Base-by-base conservation (phyloP, 768 basidiomycete species). In the Trichaptum fuscoviolaceum region DNA sequence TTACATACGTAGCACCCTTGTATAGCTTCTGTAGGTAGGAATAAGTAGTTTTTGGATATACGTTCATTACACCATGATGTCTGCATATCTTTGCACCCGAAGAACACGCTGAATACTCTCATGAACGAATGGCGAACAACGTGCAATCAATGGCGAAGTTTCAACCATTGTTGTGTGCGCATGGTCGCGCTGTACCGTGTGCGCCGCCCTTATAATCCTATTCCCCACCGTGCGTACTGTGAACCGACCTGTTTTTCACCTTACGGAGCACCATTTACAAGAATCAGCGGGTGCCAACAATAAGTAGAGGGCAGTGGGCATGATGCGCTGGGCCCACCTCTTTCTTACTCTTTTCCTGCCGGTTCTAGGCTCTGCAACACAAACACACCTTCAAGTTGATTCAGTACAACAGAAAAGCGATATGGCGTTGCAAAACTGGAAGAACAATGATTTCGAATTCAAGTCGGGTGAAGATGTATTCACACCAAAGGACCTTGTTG, bases 401-500 rank as follows among this genome's bases (percentile, higher is more conserved):
- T 12, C 2, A 12, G 6, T 15, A 5, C 10, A 4, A 12, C 42
- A 52, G 42, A 52, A 12, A 15, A 15, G 6, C 3, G 20, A 12
- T 4, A 52, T 52, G 42, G 42, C 42, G 3, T 20, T 52, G 42
- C 12, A 15, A 12, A 52, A 52, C 42, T 52, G 42, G 59, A 61
- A 61, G 25, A 15, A 9, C 59, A 17, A 63, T 26, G 80, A 82
- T 35, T 92, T 90, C 73, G 74, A 77, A 10, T 83, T 92, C 75
- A 88, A 84, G 71, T 78, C 86, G 63, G 85, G 82, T 1, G 68
- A 80, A 2, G 83, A 86, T 70, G 76, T 87, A 58, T 87, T 94
- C 76, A 82, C 88, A 5, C 93, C 92, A 0, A 82, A 85, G 74
- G 84, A 92, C 72, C 78, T 95, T 73, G 82, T 93, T 63, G 75